A percentile compares a stretch with the other conserved stretches of the same genome.
These are phyloP conservation scores for Leccinum uliginosum DNA, from an alignment of 768 basidiomycete genomes.

Conservation along the genomic window DNA sequence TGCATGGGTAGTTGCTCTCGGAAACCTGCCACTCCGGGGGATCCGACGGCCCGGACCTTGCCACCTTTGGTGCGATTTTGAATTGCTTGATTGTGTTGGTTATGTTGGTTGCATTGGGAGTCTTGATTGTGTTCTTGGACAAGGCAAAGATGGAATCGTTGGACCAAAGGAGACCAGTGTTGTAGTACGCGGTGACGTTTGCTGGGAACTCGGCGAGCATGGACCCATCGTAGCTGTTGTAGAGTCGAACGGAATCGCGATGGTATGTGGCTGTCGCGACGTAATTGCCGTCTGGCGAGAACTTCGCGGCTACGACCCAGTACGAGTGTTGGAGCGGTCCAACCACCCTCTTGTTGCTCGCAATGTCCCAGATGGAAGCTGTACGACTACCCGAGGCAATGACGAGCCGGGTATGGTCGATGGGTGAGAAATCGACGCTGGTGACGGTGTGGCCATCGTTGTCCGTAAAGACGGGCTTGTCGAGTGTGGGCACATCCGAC, in stretches of 20 bases:
- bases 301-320: slow-evolving; percentile 12
- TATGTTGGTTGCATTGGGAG: neutral
- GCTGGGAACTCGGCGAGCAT: neutral
- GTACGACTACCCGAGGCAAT: slow-evolving; percentile 4
- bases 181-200: slow-evolving; percentile 10
- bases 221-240: slow-evolving; percentile 2
- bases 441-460: slow-evolving; percentile 8
- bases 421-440: slow-evolving; percentile 12
- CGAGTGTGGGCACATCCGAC: neutral
- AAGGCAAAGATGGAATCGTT: neutral
- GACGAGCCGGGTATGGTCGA: slow-evolving; percentile 2
- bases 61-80: neutral
- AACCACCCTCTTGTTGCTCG: neutral
- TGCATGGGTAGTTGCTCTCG: slow-evolving; percentile 6
- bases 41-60: neutral
- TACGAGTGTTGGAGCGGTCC: slow-evolving; percentile 1
- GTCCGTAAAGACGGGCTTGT: slow-evolving; percentile 1
- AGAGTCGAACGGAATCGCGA: slow-evolving; percentile 6
- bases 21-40: slow-evolving; percentile 4
- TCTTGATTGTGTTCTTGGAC: neutral
- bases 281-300: slow-evolving; percentile 7
- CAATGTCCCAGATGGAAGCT: slow-evolving; percentile 4
- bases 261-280: slow-evolving; percentile 10
- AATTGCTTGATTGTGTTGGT: neutral
- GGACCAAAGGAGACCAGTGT: slow-evolving; percentile 12